These are phyloP conservation scores for Penicillium crystallinum DNA, from an alignment of 495 filamentous ascomycete genomes.

Conservation along the genomic window DNA sequence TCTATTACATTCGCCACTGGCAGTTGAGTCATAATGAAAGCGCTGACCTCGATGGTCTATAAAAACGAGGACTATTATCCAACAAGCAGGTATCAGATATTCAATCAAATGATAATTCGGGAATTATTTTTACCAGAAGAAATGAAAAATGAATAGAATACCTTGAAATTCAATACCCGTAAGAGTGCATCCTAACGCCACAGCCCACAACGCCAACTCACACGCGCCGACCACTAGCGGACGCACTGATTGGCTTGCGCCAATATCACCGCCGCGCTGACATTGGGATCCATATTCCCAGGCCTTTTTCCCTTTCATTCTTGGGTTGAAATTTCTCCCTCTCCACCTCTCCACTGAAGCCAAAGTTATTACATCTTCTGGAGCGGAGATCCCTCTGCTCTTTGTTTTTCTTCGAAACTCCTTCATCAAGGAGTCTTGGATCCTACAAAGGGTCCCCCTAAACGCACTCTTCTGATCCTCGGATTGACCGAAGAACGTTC, in stretches of 20 bases:
- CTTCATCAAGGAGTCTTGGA: conserved; percentile 6
- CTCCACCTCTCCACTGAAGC: conserved; percentile 16
- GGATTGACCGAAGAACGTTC: conserved; percentile 38
- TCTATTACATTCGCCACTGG: not conserved
- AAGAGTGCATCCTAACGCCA: conserved; percentile 11
- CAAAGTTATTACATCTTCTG: conserved; percentile 9
- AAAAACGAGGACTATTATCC: not conserved
- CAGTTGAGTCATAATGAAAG: not conserved
- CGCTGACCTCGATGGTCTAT: not conserved
- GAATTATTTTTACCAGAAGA: too few relatives aligned
- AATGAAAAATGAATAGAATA: conserved; percentile 5
- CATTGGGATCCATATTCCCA: conserved; percentile 6
- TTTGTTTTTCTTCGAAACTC: not conserved
- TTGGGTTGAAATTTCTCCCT: conserved; percentile 20
- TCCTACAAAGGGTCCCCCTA: conserved; percentile 3
- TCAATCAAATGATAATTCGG: too few relatives aligned
- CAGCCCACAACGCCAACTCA: conserved; percentile 11
- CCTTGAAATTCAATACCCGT: conserved; percentile 11
- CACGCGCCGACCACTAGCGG: conserved; percentile 10
- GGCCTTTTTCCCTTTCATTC: conserved; percentile 14
- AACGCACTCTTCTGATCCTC: conserved; percentile 11
- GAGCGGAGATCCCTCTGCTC: conserved; percentile 4
- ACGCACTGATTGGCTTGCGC: conserved; percentile 6
- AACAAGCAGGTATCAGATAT: not conserved
- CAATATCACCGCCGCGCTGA: conserved; percentile 4